Evolutionary conservation across 768 basidiomycete genomes (phyloP), one percentile per base, ranked within the genome.

Genomic region (Leccinum disarticulatum): DNA sequence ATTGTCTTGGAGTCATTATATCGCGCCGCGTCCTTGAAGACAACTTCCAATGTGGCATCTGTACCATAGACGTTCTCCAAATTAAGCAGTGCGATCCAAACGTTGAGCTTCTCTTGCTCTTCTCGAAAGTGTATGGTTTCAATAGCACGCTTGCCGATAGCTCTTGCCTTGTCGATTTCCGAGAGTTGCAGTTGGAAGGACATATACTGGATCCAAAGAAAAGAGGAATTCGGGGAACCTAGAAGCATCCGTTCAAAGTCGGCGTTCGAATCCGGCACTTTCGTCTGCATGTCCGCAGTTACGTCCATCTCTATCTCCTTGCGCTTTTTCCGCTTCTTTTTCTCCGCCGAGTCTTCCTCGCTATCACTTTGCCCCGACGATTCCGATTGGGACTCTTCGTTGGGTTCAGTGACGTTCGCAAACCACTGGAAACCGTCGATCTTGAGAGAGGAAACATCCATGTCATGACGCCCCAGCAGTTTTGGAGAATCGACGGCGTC

Each of bases 191-290:
- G 80, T 68, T 95, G 93, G 84, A 98, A 96, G 9, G 97, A 96
- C 94, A 99, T 98, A 74, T 95, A 99, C 73, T 98, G 95, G 59
- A 99, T 88, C 97, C 97, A 99, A 35, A 98, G 82, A 76, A 90
- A 97, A 0, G 97, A 98, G 7, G 95, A 98, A 71, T 97, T 94
- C 2, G 97, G 96, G 0, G 96, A 95, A 30, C 93, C 92, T 41
- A 98, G 81, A 50, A 99, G 82, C 36, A 92, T 77, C 13, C 97
- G 86, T 74, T 99, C 97, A 66, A 98, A 99, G 72, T 98, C 96
- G 33, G 90, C 85, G 61, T 89, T 92, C 2, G 97, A 97, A 70
- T 93, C 91, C 2, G 97, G 97, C 22, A 80, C 80, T 66, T 87
- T 89, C 41, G 82, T 86, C 58, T 94, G 92, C 80, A 98, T 87